A percentile compares a stretch with the other conserved stretches of the same genome.
Evolutionary conservation across 768 basidiomycete genomes (phyloP).

Genomic region (Boletellus ananiceps): DNA sequence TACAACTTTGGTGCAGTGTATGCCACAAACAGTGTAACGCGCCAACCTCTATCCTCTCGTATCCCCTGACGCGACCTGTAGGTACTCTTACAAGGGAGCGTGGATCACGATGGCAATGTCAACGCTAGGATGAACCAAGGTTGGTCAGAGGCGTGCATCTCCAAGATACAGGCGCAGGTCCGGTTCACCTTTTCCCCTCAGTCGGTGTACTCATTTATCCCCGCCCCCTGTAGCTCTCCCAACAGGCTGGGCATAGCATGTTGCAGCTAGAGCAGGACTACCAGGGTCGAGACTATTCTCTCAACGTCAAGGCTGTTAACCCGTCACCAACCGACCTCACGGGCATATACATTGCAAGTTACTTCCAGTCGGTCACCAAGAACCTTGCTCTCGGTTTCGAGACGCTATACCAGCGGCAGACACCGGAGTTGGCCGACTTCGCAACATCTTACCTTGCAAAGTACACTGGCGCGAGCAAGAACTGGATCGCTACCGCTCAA

Average conservation of each 20-base stretch:
- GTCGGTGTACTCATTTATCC: conserved; percentile 3
- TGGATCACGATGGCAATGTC: conserved; percentile 91
- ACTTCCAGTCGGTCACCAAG: conserved; percentile 90
- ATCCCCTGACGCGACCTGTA: conserved; percentile 32
- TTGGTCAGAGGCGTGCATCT: conserved; percentile 72
- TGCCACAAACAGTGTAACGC: conserved; percentile 70
- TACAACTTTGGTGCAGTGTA: conserved; percentile 96
- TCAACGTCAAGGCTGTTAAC: conserved; percentile 88
- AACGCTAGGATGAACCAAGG: conserved; percentile 86
- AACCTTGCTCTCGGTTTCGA: conserved; percentile 87
- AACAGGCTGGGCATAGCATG: conserved; percentile 80
- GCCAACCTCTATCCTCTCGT: conserved; percentile 12
- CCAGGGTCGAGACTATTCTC: conserved; percentile 78
- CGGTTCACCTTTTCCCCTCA: conserved; percentile 18
- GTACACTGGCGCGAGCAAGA: conserved; percentile 63
- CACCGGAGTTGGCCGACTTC: conserved; percentile 65
- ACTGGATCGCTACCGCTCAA: conserved; percentile 93
- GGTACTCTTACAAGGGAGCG: conserved; percentile 89
- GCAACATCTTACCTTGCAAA: conserved; percentile 78
- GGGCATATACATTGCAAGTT: conserved; percentile 88
- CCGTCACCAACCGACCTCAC: conserved; percentile 83
- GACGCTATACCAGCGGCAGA: conserved; percentile 74
- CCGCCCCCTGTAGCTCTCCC: conserved; percentile 55
- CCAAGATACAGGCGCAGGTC: conserved; percentile 88
- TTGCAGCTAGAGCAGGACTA: conserved; percentile 93